Evolutionary conservation across 1,284 basidiomycete genomes (phyloP), one percentile per base, ranked within the genome.

Genomic region (Marasmius fiardii): DNA sequence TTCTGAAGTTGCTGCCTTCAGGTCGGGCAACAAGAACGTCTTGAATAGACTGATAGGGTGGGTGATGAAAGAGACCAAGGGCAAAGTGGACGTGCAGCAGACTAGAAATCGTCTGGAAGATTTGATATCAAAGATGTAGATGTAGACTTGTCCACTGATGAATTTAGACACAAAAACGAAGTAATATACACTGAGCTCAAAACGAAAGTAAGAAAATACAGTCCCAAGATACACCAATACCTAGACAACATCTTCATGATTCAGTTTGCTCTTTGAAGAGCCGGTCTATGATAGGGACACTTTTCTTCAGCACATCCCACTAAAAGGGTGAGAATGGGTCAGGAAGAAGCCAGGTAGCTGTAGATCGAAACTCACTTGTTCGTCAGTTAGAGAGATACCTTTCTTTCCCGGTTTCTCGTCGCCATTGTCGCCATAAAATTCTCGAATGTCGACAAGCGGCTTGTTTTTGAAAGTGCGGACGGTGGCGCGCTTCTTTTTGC

Each of bases 31-130:
- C 57, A 71, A 74, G 28, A 93, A 91, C 60, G 94, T 95, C 1
- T 67, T 98, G 41, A 93, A 93, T 75, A 88, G 90, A 59, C 79
- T 99, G 33, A 81, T 98, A 6, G 96, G 96, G 0, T 80, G 84
- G 67, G 91, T 96, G 21, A 98, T 98, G 93, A 91, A 87, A 70
- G 70, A 82, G 52, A 91, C 87, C 57, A 78, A 83, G 57, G 95
- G 95, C 3, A 78, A 85, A 33, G 93, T 88, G 20, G 88, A 97
- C 67, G 85, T 86, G 1, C 71, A 74, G 50, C 71, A 70, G 23
- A 77, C 76, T n/a, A 77, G 72, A 60, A 64, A 63, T 11, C 66
- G 73, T 60, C 63, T 90, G 33, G 72, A 79, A 52, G 71, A 74
- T 55, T 64, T 86, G 47, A 67, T 81, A 37, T 34, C 33, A 24